Evolutionary conservation across 2,329 filamentous ascomycete species (phyloP).

Genomic region (Hirsutella rhossiliensis): DNA sequence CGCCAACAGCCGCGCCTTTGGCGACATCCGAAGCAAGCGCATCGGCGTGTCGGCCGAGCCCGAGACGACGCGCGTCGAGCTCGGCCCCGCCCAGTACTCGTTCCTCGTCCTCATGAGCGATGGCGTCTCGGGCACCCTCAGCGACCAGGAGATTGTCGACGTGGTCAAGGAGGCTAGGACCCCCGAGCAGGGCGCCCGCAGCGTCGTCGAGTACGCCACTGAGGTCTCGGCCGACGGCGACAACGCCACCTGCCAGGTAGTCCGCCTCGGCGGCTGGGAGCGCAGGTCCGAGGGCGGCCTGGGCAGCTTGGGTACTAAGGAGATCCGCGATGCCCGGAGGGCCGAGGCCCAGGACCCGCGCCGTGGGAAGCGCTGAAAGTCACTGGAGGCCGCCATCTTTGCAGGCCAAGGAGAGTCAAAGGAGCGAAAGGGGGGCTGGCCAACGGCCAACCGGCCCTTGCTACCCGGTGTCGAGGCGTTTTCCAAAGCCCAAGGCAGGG

Average conservation of each 20-base stretch:
- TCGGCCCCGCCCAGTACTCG: slow-evolving; percentile 72
- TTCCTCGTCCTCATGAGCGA: slow-evolving; percentile 86
- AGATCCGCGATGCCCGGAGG: slow-evolving; percentile 73
- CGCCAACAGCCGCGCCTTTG: slow-evolving; percentile 89
- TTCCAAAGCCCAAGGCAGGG: no score
- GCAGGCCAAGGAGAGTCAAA: background rate
- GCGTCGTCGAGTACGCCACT: slow-evolving; percentile 76
- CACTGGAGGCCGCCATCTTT: background rate
- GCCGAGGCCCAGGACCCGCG: slow-evolving; percentile 74
- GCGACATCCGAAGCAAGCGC: slow-evolving; percentile 83
- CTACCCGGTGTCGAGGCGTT: no score
- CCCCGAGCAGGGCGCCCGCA: slow-evolving; percentile 70
- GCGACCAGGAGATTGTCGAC: slow-evolving; percentile 92
- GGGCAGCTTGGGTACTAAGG: slow-evolving; percentile 83
- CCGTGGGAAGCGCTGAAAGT: slow-evolving; percentile 40
- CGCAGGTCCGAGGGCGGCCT: slow-evolving; percentile 70
- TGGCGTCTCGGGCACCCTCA: slow-evolving; percentile 74
- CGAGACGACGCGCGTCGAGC: slow-evolving; percentile 67
- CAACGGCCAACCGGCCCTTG: no score
- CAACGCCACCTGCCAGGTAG: slow-evolving; percentile 57
- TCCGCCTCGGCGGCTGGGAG: slow-evolving; percentile 58
- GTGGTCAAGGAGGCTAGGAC: slow-evolving; percentile 88
- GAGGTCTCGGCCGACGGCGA: slow-evolving; percentile 62
- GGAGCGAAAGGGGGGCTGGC: no score
- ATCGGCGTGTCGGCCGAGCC: slow-evolving; percentile 92